These are phyloP conservation scores for Datura wrightii DNA, from an alignment of 257 asterid species.

Conservation along the genomic window DNA sequence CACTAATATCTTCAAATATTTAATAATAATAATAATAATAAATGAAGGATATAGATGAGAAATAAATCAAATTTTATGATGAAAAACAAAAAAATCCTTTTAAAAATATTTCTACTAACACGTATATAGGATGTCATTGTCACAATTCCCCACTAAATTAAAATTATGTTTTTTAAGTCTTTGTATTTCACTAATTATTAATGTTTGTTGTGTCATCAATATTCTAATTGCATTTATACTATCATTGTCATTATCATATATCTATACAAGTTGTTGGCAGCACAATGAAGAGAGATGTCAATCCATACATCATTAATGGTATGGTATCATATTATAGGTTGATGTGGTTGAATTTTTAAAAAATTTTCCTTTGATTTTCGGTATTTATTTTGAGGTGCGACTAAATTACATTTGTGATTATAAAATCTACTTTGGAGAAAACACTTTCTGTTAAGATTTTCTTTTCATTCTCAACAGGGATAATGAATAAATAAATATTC, in stretches of 20 bases:
- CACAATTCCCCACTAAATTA: constrained; percentile 11
- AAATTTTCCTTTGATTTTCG: not conserved
- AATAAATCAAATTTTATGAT: not conserved
- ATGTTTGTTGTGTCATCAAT: not conserved
- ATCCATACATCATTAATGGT: not conserved
- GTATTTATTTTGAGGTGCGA: not conserved
- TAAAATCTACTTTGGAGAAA: not conserved
- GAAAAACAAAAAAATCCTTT: not conserved
- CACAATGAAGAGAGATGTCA: not conserved
- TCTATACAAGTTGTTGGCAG: not conserved
- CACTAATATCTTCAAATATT: not conserved
- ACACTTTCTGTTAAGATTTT: not conserved
- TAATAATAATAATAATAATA: too few species aligned
- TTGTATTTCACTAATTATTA: not conserved
- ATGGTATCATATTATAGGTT: not conserved
- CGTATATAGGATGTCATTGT: not conserved
- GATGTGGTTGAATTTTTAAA: too few species aligned
- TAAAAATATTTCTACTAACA: not conserved
- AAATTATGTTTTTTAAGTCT: not conserved
- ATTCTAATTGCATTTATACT: not conserved
- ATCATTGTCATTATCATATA: not conserved
- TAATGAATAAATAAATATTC: too few species aligned
- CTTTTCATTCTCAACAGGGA: not conserved
- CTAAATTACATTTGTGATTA: not conserved
- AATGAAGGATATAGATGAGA: not conserved